Evolutionary conservation across 2,329 filamentous ascomycete genomes (phyloP).

Genomic region (Plectosphaerella cucumerina): DNA sequence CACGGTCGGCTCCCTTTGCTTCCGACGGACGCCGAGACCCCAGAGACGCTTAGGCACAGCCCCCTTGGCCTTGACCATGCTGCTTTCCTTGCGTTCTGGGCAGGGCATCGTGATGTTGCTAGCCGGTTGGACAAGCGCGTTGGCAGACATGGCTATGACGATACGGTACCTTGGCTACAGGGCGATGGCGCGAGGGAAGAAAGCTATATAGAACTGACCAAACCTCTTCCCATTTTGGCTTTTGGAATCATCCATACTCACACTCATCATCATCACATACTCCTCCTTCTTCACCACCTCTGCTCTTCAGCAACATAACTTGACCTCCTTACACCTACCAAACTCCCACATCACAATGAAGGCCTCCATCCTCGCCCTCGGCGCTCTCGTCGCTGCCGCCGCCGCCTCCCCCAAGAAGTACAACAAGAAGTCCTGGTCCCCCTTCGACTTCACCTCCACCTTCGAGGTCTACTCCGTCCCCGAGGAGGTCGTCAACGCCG

Average conservation of each 20-base stretch:
- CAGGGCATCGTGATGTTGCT: too few species aligned
- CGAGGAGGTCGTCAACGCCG: conserved; percentile 42
- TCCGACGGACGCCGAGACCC: too few species aligned
- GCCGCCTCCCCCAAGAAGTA: conserved; percentile 15
- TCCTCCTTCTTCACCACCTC: background rate
- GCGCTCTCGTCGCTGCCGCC: conserved; percentile 16
- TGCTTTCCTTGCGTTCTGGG: too few species aligned
- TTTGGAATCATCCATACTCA: background rate
- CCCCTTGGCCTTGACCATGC: too few species aligned
- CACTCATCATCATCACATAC: background rate
- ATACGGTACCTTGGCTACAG: background rate
- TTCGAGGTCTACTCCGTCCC: conserved; percentile 44
- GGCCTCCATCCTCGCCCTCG: conserved; percentile 13
- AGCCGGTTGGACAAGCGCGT: background rate
- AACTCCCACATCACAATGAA: conserved; percentile 17
- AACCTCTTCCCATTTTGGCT: background rate
- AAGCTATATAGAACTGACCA: background rate
- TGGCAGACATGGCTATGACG: background rate
- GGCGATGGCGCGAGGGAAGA: background rate
- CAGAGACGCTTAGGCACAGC: too few species aligned
- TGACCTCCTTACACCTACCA: background rate
- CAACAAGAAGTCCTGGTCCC: conserved; percentile 11
- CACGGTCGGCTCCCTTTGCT: too few species aligned
- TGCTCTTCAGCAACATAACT: conserved; percentile 16
- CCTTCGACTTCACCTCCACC: conserved; percentile 41